Conservation (phyloP, 805 yeast genomes). For the Candida namnaoensis region DNA sequence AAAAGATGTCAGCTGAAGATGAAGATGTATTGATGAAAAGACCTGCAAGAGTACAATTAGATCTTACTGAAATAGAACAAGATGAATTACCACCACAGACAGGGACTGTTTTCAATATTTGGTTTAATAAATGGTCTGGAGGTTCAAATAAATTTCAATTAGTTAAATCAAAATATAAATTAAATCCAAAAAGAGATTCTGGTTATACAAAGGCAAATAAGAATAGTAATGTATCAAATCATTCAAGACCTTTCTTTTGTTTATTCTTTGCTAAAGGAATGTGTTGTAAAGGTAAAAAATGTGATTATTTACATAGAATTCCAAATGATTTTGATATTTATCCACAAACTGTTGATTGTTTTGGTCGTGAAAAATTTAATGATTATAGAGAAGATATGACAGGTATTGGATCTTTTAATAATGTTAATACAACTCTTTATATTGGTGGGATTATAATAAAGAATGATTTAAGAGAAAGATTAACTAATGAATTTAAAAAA, state of each 20-base stretch:
- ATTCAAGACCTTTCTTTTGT: constrained; percentile 46
- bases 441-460: constrained; percentile 49
- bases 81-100: constrained; percentile 69
- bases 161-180: constrained; percentile 48
- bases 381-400: constrained; percentile 89
- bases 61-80: constrained; percentile 42
- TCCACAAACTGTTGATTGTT: constrained; percentile 72
- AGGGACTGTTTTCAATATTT: constrained; percentile 74
- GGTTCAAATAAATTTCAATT: constrained; percentile 23
- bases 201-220: constrained; percentile 71
- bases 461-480: constrained; percentile 26
- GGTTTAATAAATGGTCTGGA: constrained; percentile 85
- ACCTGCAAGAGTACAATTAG: constrained; percentile 71
- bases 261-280: constrained; percentile 84
- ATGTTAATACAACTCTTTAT: constrained; percentile 65
- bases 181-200: constrained; percentile 52
- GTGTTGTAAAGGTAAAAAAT: constrained; percentile 70
- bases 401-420: constrained; percentile 79
- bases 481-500: constrained; percentile 48
- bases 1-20: not conserved
- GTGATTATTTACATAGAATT: constrained; percentile 70
- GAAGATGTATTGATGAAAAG: constrained; percentile 14
- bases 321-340: constrained; percentile 55
- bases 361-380: constrained; percentile 82
- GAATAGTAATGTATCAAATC: constrained; percentile 20